phyloP scores from a whole-genome alignment of 129 eudicot genomes.

The Tagetes patula region DNA sequence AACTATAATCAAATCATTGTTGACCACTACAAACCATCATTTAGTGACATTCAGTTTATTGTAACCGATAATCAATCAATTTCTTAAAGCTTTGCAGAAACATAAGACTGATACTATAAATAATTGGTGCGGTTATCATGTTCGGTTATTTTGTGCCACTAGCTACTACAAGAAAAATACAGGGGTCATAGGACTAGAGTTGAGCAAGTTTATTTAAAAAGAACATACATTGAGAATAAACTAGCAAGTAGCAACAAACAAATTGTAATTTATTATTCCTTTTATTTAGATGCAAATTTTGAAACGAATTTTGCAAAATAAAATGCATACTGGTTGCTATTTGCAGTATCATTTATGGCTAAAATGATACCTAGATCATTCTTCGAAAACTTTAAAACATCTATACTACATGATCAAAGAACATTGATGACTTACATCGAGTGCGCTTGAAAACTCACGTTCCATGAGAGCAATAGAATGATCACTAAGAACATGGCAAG shows the following conservation, averaged over 20 bases:
- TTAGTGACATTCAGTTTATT: neutral
- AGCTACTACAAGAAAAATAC: neutral
- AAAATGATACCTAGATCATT: neutral
- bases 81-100: neutral
- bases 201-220: neutral
- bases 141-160: neutral
- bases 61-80: neutral
- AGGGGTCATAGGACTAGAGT: neutral
- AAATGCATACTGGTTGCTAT: neutral
- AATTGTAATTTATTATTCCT: neutral
- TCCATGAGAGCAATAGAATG: constrained; percentile 83
- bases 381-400: neutral
- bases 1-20: neutral
- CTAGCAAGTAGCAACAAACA: neutral
- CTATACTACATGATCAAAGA: constrained; percentile 8
- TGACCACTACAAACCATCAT: neutral
- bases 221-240: no score
- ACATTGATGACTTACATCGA: constrained; percentile 53
- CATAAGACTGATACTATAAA: neutral
- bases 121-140: neutral
- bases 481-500: constrained; percentile 73
- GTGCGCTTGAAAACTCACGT: constrained; percentile 73
- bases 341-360: neutral
- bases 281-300: neutral
- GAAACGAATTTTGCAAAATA: neutral